phyloP scores from a whole-genome alignment of 768 basidiomycete genomes.

The Tricholoma bakamatsutake region DNA sequence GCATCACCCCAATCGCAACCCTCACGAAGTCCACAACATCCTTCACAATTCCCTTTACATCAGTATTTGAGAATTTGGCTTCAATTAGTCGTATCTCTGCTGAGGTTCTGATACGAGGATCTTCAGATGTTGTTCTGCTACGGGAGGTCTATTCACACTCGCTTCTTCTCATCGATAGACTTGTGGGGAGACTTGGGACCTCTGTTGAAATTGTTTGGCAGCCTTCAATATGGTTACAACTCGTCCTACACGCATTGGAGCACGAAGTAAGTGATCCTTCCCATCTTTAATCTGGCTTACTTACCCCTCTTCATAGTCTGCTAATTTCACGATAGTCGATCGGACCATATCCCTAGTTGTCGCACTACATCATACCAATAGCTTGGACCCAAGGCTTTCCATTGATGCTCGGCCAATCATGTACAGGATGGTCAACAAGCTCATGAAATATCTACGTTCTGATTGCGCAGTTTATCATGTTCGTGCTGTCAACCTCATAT shows the following conservation, averaged over 20 bases:
- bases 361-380: slow-evolving; percentile 44
- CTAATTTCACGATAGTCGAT: slow-evolving; percentile 67
- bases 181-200: slow-evolving; percentile 40
- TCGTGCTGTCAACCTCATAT: slow-evolving; percentile 76
- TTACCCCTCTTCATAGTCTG: slow-evolving; percentile 30
- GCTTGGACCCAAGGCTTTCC: slow-evolving; percentile 44
- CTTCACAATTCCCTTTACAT: slow-evolving; percentile 44
- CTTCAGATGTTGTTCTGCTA: slow-evolving; percentile 24
- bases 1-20: slow-evolving; percentile 26
- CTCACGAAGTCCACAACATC: slow-evolving; percentile 17
- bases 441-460: slow-evolving; percentile 69
- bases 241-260: slow-evolving; percentile 47
- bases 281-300: slow-evolving; percentile 7
- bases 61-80: slow-evolving; percentile 50
- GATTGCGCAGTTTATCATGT: slow-evolving; percentile 69
- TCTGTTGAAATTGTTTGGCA: slow-evolving; percentile 48
- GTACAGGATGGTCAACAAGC: slow-evolving; percentile 56
- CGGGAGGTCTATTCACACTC: slow-evolving; percentile 50
- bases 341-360: slow-evolving; percentile 52
- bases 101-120: slow-evolving; percentile 25
- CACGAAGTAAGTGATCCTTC: slow-evolving; percentile 39
- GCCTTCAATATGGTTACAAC: slow-evolving; percentile 56
- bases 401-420: slow-evolving; percentile 54
- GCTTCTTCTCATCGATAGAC: slow-evolving; percentile 44
- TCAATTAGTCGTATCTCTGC: slow-evolving; percentile 43